Evolutionary conservation across 1,139 yeast species (phyloP), one percentile per base, ranked within the genome.

Genomic region (Yamadazyma friedrichii): DNA sequence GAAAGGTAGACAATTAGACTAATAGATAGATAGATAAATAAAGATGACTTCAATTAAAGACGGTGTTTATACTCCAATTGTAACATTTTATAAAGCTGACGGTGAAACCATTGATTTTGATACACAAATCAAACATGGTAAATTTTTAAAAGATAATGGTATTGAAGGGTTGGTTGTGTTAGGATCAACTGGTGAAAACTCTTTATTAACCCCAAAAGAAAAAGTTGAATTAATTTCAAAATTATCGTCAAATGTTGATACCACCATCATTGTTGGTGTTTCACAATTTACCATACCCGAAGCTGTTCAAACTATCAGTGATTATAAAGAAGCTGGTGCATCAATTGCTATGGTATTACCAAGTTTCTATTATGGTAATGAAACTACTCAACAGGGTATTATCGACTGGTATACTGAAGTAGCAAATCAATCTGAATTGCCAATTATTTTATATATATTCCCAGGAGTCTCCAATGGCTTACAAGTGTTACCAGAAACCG

Each of bases 401-500:
- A 54, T 61, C 32, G 67, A 62, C 42, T 74, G 70, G 65, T 70
- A 59, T 55, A 52, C 56, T 15, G 60, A 56, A 24, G 68, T 74
- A 20, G 78, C 78, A 22, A 72, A 70, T 45, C 53, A 58, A 33
- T 52, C 72, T 15, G 59, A 55, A 2, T 51, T 74, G 39, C 79
- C 79, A 28, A 54, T 74, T 34, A 48, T 74, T 46, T 61, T 74
- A 44, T 74, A 74, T 62, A 61, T 70, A 49, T 74, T 60, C 56
- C 80, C 79, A 12, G 78, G 77, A 4, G 76, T 70, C 32, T 56
- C 62, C 35, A 68, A 67, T 46, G 62, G 62, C 15, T 55, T 67
- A 36, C 56, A 53, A 29, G 50, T 67, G 16, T 45, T 51, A 11
- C 56, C 61, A 5, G 62, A 57, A 24, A 56, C 66, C 16, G 54